These are phyloP conservation scores for Micromonas pusilla DNA, from an alignment of 139 green algal species.

Conservation along the genomic window DNA sequence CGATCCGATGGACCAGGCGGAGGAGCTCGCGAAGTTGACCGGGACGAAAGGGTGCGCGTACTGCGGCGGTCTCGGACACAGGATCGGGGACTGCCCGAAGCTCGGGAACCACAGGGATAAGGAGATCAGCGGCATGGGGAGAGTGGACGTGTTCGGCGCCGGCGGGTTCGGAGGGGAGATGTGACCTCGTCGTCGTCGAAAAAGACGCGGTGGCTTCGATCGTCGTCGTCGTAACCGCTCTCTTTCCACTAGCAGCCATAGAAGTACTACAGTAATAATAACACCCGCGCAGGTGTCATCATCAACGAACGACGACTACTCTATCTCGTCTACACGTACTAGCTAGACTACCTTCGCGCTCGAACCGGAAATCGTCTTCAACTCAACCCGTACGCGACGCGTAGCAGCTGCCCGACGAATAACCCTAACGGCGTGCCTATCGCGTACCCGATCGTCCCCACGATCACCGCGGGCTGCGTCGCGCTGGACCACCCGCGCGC, in stretches of 20 bases:
- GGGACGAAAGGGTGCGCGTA: conserved; percentile 82
- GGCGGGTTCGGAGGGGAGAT: not conserved
- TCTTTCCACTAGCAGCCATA: no score
- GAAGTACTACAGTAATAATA: no score
- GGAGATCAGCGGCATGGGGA: not conserved
- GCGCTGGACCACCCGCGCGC: conserved; percentile 67
- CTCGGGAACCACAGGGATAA: not conserved
- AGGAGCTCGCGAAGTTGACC: conserved; percentile 30
- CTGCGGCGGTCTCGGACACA: conserved; percentile 93
- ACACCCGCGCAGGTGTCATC: no score
- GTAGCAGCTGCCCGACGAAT: not conserved
- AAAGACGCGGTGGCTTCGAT: no score
- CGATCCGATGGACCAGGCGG: conserved; percentile 56
- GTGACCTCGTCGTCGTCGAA: no score
- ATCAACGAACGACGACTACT: not conserved
- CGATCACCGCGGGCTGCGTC: conserved; percentile 64
- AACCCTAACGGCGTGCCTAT: conserved; percentile 29
- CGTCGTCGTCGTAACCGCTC: no score
- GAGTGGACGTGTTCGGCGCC: not conserved
- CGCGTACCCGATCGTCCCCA: conserved; percentile 73
- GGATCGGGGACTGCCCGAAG: conserved; percentile 61
- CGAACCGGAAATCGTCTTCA: not conserved
- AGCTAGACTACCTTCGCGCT: no score
- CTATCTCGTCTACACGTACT: no score
- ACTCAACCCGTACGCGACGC: not conserved